phyloP scores from a whole-genome alignment of 2,329 filamentous ascomycete genomes.

The Pyrenochaeta sp. region DNA sequence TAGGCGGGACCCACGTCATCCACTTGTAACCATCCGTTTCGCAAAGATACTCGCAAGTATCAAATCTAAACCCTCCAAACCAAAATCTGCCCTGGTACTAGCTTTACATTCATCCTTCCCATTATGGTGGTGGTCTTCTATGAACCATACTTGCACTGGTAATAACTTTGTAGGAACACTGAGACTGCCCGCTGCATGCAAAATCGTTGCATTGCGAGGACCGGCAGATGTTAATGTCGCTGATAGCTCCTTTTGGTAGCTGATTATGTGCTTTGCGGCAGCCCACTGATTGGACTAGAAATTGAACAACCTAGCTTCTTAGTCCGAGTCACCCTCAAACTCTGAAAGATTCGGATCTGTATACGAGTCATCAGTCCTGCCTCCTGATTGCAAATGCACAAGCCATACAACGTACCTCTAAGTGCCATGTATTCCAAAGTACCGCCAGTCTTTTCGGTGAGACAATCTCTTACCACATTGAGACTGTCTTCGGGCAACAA shows the following conservation, averaged over 20 bases:
- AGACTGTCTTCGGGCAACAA: constrained; percentile 52
- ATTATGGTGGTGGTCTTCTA: background rate
- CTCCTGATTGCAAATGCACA: background rate
- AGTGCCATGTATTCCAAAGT: constrained; percentile 54
- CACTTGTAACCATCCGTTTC: constrained; percentile 1
- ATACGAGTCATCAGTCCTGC: background rate
- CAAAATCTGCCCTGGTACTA: background rate
- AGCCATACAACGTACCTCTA: constrained; percentile 47
- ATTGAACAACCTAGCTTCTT: constrained; percentile 3
- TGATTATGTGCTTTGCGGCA: background rate
- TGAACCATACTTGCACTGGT: background rate
- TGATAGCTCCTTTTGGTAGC: background rate
- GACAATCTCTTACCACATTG: constrained; percentile 46
- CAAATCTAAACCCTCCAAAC: background rate
- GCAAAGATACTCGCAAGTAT: background rate
- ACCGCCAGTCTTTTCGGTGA: constrained; percentile 53
- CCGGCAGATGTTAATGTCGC: background rate
- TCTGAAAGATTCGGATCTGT: constrained; percentile 57
- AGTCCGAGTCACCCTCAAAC: constrained; percentile 57
- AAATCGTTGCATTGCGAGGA: background rate
- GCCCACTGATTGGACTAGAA: background rate
- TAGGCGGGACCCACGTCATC: constrained; percentile 38
- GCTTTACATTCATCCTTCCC: background rate
- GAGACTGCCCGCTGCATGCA: background rate
- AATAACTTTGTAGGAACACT: background rate